Evolutionary conservation across 306 rosid species (phyloP).

Genomic region (Luffa aegyptiaca): DNA sequence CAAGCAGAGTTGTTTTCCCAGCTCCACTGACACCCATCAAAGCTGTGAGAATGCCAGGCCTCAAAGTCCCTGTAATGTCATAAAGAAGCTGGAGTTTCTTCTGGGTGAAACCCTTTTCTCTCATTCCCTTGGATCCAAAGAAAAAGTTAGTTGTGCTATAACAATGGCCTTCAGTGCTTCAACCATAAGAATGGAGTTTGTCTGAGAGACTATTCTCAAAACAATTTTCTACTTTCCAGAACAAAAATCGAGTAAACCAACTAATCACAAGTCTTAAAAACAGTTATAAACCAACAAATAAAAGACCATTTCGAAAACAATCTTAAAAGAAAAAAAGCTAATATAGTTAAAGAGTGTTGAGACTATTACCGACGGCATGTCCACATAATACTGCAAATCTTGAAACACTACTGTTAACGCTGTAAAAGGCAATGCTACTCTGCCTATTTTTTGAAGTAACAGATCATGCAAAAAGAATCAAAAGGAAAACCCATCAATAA

Average conservation of each 20-base stretch:
- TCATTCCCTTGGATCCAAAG: constrained; percentile 16
- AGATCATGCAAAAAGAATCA: background rate
- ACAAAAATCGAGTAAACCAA: background rate
- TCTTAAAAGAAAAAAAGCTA: background rate
- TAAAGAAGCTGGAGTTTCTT: constrained; percentile 28
- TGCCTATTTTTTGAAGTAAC: constrained; percentile 12
- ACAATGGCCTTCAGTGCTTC: background rate
- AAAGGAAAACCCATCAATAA: background rate
- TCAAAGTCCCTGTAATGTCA: constrained; percentile 24
- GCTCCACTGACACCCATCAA: constrained; percentile 38
- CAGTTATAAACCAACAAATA: background rate
- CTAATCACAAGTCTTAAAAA: too few relatives aligned
- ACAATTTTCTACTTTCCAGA: background rate
- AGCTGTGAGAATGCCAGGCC: constrained; percentile 36
- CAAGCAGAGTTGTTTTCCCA: constrained; percentile 38
- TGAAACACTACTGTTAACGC: constrained; percentile 32
- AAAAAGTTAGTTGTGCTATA: background rate
- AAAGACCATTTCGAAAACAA: background rate
- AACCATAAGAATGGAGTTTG: background rate
- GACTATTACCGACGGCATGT: constrained; percentile 27
- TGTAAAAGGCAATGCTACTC: constrained; percentile 30
- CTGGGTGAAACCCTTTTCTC: constrained; percentile 13
- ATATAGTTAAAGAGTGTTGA: background rate
- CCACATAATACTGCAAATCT: constrained; percentile 36
- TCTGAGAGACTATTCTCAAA: background rate